phyloP scores from a whole-genome alignment of 257 asterid species.

The Nicotiana undulata region DNA sequence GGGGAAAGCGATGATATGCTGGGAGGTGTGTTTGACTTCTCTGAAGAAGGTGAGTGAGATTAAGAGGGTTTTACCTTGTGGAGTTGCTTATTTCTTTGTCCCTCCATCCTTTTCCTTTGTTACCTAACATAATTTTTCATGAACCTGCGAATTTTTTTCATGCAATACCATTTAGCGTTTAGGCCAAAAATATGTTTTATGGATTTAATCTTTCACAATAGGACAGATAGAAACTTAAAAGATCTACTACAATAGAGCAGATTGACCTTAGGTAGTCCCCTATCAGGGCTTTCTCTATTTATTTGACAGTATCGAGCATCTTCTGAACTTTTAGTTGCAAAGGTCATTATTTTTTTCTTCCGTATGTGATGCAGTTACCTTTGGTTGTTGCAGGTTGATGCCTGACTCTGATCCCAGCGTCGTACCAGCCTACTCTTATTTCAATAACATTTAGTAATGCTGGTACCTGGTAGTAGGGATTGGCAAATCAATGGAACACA shows the following conservation, averaged over 20 bases:
- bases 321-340: neutral
- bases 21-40: conserved; percentile 45
- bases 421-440: conserved; percentile 2
- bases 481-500: neutral
- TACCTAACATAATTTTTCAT: neutral
- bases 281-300: neutral
- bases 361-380: neutral
- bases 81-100: neutral
- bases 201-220: neutral
- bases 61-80: neutral
- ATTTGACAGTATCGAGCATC: neutral
- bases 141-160: neutral
- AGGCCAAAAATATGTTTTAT: neutral
- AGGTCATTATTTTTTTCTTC: neutral
- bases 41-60: conserved; percentile 32
- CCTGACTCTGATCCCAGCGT: neutral
- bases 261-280: neutral
- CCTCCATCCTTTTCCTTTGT: neutral
- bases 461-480: conserved; percentile 4
- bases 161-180: neutral
- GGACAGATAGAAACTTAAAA: neutral
- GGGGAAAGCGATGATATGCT: conserved; percentile 38
- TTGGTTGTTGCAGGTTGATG: conserved; percentile 20
- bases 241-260: neutral
- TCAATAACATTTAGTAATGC: neutral